Percentiles rank a stretch among this genome's conserved stretches.
phyloP scores from a whole-genome alignment of 306 rosid genomes.

The Trifolium subterraneum region DNA sequence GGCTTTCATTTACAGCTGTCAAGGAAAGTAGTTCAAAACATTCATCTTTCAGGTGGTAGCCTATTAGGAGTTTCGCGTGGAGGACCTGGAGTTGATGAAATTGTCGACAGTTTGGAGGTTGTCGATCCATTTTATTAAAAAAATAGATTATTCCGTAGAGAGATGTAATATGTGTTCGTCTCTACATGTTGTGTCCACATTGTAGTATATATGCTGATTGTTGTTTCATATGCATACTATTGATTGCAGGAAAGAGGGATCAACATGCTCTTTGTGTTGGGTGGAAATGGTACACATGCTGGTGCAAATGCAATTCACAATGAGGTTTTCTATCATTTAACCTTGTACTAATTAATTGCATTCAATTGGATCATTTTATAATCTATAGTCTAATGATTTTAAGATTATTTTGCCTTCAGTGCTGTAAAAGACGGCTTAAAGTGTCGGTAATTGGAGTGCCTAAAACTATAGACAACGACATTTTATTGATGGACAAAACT shows the following conservation, averaged over 20 bases:
- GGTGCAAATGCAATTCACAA: conserved; percentile 94
- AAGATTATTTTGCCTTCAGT: conserved; percentile 51
- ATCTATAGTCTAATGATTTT: conserved; percentile 27
- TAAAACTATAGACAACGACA: conserved; percentile 95
- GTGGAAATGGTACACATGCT: conserved; percentile 98
- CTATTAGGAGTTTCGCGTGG: conserved; percentile 98
- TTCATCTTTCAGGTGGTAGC: conserved; percentile 99
- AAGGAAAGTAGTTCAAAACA: conserved; percentile 90
- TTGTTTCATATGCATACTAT: conserved; percentile 31
- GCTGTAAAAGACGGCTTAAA: conserved; percentile 69
- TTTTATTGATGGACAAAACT: conserved; percentile 93
- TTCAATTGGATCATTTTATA: conserved; percentile 29
- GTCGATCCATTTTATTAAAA: conserved; percentile 21
- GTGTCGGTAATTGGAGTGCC: conserved; percentile 95
- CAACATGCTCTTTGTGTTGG: conserved; percentile 95
- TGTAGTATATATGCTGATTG: conserved; percentile 11
- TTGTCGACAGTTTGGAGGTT: conserved; percentile 87
- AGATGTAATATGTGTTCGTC: neutral
- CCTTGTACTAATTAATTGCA: conserved; percentile 30
- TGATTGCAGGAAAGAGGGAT: conserved; percentile 84
- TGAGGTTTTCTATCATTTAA: conserved; percentile 66
- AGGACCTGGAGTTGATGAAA: conserved; percentile 74
- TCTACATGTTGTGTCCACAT: neutral
- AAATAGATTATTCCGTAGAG: conserved; percentile 21
- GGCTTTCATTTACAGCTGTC: conserved; percentile 68